phyloP scores from a whole-genome alignment of 2,329 filamentous ascomycete genomes.

The Cryphonectria nitschkei region DNA sequence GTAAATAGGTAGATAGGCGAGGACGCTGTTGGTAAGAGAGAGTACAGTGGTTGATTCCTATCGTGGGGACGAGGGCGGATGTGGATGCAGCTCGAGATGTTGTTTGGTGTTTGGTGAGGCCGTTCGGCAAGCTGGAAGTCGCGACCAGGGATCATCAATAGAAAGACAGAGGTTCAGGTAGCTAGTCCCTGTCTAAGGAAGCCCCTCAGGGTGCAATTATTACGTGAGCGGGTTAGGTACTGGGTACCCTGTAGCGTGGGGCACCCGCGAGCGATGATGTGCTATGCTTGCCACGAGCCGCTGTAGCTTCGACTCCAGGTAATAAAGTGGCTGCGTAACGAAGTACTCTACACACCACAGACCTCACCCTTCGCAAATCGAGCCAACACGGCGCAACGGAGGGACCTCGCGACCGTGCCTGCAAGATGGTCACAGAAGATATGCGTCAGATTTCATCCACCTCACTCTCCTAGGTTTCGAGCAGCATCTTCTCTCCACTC shows the following conservation, averaged over 20 bases:
- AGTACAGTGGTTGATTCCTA: no score
- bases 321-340: neutral
- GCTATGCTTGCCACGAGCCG: constrained; percentile 6
- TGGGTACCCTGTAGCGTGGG: constrained; percentile 24
- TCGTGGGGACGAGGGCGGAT: neutral
- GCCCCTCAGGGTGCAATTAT: constrained; percentile 7
- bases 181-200: neutral
- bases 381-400: constrained; percentile 3
- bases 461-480: constrained; percentile 15
- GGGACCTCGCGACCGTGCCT: neutral
- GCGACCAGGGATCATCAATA: neutral
- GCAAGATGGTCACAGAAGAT: constrained; percentile 25
- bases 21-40: neutral
- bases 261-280: constrained; percentile 26
- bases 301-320: constrained; percentile 9
- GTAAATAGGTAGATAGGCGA: neutral
- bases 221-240: neutral
- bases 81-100: neutral
- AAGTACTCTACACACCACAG: neutral
- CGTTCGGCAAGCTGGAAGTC: neutral
- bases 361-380: neutral
- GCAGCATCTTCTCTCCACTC: constrained; percentile 10
- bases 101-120: neutral
- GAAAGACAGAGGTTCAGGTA: neutral
- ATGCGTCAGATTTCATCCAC: constrained; percentile 17